phyloP scores from a whole-genome alignment of 2,329 filamentous ascomycete species.

The Pyricularia sp. region DNA sequence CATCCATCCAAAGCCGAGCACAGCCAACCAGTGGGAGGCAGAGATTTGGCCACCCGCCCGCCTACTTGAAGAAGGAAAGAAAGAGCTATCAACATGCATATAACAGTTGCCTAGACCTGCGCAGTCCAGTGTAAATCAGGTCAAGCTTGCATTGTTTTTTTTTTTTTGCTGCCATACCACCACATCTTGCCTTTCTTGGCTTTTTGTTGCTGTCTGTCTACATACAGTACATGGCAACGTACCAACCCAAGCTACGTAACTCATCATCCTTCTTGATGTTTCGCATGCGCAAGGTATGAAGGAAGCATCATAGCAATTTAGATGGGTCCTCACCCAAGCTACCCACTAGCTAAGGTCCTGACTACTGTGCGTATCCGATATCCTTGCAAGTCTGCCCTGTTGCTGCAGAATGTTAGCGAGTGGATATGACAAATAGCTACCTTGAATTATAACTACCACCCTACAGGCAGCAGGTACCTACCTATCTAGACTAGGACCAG shows the following conservation, averaged over 20 bases:
- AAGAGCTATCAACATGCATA: neutral
- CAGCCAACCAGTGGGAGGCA: neutral
- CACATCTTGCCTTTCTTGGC: neutral
- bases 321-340: neutral
- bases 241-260: no score
- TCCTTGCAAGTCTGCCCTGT: neutral
- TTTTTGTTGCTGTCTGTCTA: neutral
- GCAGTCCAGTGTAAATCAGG: neutral
- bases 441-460: no score
- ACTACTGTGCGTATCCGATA: neutral
- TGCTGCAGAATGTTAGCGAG: neutral
- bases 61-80: neutral
- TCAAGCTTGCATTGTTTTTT: neutral
- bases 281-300: neutral
- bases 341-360: neutral
- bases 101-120: neutral
- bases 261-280: neutral
- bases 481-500: neutral
- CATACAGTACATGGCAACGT: no score
- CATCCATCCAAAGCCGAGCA: neutral
- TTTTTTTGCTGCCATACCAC: neutral
- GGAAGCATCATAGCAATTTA: neutral
- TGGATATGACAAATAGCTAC: neutral
- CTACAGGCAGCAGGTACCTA: neutral
- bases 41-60: neutral